Evolutionary conservation across 306 rosid species (phyloP).

Genomic region (Clitoria ternatea): DNA sequence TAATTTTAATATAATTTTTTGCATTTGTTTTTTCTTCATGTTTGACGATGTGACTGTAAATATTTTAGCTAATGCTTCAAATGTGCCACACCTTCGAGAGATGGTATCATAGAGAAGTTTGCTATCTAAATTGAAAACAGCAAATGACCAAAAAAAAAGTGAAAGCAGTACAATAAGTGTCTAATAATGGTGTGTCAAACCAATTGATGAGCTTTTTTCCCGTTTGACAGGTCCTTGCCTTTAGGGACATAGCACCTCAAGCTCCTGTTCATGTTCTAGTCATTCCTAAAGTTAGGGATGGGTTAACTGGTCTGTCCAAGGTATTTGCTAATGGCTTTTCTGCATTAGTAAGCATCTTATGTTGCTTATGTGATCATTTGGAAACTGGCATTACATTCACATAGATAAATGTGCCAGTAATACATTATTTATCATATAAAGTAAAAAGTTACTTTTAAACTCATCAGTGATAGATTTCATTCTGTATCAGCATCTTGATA

Average conservation of each 20-base stretch:
- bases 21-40: not conserved
- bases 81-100: not conserved
- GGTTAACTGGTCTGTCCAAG: conserved; percentile 71
- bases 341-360: not conserved
- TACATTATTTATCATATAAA: not conserved
- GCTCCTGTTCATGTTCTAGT: conserved; percentile 77
- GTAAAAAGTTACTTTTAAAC: not conserved
- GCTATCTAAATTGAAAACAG: not conserved
- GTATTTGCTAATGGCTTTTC: conserved; percentile 29
- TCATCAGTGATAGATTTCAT: not conserved
- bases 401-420: not conserved
- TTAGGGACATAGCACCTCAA: conserved; percentile 77
- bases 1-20: not conserved
- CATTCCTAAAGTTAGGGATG: conserved; percentile 77
- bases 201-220: conserved; percentile 5
- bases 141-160: too few species aligned
- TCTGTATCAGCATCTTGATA: not conserved
- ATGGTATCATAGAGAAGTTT: not conserved
- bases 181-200: not conserved
- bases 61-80: not conserved
- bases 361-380: not conserved
- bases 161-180: not conserved
- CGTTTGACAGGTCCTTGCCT: conserved; percentile 70
- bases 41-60: not conserved
- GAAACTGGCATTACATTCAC: too few species aligned